A percentile compares a stretch with the other conserved stretches of the same genome.
Evolutionary conservation across 208 protist genomes (phyloP).

Genomic region (Jaenimonas drosophilae): DNA sequence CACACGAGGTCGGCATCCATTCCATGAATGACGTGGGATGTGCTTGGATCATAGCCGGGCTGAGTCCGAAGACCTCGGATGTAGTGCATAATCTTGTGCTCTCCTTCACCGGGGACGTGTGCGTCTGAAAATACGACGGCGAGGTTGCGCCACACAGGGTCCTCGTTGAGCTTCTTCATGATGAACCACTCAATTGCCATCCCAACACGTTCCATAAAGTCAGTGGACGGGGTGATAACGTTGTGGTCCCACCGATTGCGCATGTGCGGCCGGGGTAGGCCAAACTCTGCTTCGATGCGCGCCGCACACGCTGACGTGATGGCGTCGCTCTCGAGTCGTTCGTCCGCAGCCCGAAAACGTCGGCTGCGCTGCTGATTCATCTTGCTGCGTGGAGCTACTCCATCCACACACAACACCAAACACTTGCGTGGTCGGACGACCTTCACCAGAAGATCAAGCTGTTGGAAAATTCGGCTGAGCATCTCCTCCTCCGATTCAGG

Average conservation of each 20-base stretch:
- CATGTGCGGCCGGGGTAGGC: conserved; percentile 41
- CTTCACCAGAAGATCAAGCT: conserved; percentile 96
- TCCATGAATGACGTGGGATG: conserved; percentile 97
- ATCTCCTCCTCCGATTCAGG: conserved; percentile 88
- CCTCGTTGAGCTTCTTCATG: conserved; percentile 89
- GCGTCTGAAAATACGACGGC: conserved; percentile 96
- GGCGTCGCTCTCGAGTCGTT: conserved; percentile 67
- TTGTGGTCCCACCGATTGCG: conserved; percentile 96
- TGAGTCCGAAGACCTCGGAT: conserved; percentile 83
- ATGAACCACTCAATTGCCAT: conserved; percentile 92
- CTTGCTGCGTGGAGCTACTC: conserved; percentile 98
- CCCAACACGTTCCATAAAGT: conserved; percentile 97
- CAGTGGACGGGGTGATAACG: conserved; percentile 98
- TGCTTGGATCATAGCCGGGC: conserved; percentile 94
- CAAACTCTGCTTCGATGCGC: conserved; percentile 34
- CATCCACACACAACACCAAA: conserved; percentile 96
- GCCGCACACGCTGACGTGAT: conserved; percentile 60
- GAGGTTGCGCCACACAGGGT: conserved; percentile 88
- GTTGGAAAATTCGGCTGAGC: conserved; percentile 92
- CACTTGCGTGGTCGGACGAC: conserved; percentile 97
- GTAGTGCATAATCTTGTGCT: conserved; percentile 95
- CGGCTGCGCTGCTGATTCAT: conserved; percentile 99
- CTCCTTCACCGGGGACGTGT: conserved; percentile 96
- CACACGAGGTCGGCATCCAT: conserved; percentile 99
- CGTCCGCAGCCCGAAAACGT: conserved; percentile 94